Base-by-base conservation (phyloP, 129 eudicot species). In the Flaveria trinervia region DNA sequence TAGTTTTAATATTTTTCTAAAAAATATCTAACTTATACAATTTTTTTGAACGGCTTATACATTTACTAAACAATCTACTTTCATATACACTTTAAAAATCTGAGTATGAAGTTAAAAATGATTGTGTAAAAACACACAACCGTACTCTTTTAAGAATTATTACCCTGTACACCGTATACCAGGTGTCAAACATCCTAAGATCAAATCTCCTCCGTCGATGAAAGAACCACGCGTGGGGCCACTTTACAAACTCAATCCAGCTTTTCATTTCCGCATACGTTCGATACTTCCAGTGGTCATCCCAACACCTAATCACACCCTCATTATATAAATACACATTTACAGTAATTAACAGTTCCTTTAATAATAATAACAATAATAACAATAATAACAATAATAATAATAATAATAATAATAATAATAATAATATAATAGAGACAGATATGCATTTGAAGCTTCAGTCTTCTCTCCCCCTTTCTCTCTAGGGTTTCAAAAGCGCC, bases 401-500 rank as follows among this genome's bases (percentile, higher is more conserved):
- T 66, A 56, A 68, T 49, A 77, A 36, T 6, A 36, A 5, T 7
- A 36, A 36, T 5, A 36, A 36, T 5, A 36, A 36, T 36, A 36
- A 36, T 33, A 33, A 33, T 5, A 33, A 33, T 36, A 36, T 44
- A 7, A 78, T 57, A 60, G 70, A 78, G 86, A 80, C 74, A 76
- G 80, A 72, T 74, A 66, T 67, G 25, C 68, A 68, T 81, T 60
- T 76, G 71, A 66, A 82, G 77, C 65, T 76, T 23, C 22, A 75
- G 23, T 68, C 66, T 76, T 66, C 77, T 79, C 77, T 23, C 65
- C 28, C 76, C 61, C 43, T 73, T 81, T 77, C 87, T 85, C 84
- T 84, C 91, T 84, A 91, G 97, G 97, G 97, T 89, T 92, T 86
- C 90, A 72, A 68, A 60, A 46, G 81, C 96, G 96, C 92, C 89